Evolutionary conservation across 768 basidiomycete species (phyloP).

Genomic region (Lactarius quietus): DNA sequence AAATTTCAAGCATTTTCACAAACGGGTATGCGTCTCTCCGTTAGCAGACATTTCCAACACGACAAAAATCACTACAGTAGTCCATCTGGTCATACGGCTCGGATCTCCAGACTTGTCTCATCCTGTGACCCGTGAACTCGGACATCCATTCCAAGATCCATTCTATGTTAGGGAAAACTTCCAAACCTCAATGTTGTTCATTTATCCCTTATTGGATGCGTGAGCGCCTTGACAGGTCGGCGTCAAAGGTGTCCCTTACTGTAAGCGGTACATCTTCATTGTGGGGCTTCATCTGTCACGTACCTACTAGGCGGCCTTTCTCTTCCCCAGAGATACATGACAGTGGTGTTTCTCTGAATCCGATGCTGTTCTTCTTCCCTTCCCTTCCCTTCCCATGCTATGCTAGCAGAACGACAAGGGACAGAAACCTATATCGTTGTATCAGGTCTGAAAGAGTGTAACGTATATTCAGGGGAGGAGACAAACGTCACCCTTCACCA

Average conservation of each 20-base stretch:
- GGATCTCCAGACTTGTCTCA: too few relatives aligned
- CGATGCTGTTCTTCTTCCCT: neutral
- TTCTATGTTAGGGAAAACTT: neutral
- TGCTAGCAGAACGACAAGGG: neutral
- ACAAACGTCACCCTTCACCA: neutral
- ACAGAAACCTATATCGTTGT: neutral
- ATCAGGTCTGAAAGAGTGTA: neutral
- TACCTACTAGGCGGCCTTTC: neutral
- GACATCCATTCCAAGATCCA: neutral
- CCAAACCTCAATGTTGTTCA: neutral
- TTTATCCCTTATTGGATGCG: neutral
- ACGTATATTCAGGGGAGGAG: neutral
- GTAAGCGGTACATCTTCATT: neutral
- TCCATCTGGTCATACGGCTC: too few relatives aligned
- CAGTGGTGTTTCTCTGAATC: neutral
- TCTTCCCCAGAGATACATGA: constrained; percentile 6
- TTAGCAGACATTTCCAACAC: too few relatives aligned
- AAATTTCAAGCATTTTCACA: too few relatives aligned
- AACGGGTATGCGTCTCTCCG: too few relatives aligned
- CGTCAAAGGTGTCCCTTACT: neutral
- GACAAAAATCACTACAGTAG: too few relatives aligned
- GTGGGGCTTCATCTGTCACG: neutral
- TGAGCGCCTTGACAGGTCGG: neutral
- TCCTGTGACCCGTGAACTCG: neutral
- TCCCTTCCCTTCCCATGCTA: neutral